Base-by-base conservation (phyloP, 2,329 filamentous ascomycete species). In the Fusarium humuli region DNA sequence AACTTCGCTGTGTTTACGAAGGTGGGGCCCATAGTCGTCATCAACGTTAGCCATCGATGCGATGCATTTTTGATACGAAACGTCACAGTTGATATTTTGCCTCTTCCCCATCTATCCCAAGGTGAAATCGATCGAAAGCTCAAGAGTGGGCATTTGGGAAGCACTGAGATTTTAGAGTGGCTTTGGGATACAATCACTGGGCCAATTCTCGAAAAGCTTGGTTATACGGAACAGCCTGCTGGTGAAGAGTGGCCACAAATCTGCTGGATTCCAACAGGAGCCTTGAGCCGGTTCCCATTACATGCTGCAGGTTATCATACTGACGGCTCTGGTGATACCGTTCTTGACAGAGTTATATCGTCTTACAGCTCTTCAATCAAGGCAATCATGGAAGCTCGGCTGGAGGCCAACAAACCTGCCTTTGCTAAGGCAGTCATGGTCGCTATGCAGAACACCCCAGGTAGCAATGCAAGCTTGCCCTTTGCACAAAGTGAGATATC, bases 381-480 rank as follows among this genome's bases (percentile, higher is more conserved):
- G 13, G 30, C 57, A 5, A 37, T 59, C 16, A 8, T 54, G 14
- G 47, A 57, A 10, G 34, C 23, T 2, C 20, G 9, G 1, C 3
- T 30, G 2, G 16, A 42, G 1, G 13, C 13, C 13, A 18, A 42
- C 1, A 13, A 29, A 1, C 14, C 25, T 2, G n/a, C 57, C 0
- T 56, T 40, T 5, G 7, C 29, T 2, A 44, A 34, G 5, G 57
- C 57, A 13, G 23, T 56, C 3, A 8, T 59, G 1, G 40, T 59
- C 9, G 22, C 49, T 1, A 59, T 59, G 57, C 37, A 56, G 11
- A 27, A 3, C 11, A 45, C 40, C 1, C 55, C 47, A 0, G 55
- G 47, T 0, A 22, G 6, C 10, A 40, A 27, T 22, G 30, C 47
- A 4, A 54, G 5, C 1, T 37, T 57, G 0, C 34, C 47, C 0